Evolutionary conservation across 352 stramenopile genomes (phyloP).

Genomic region (Globisporangium cystogenes): DNA sequence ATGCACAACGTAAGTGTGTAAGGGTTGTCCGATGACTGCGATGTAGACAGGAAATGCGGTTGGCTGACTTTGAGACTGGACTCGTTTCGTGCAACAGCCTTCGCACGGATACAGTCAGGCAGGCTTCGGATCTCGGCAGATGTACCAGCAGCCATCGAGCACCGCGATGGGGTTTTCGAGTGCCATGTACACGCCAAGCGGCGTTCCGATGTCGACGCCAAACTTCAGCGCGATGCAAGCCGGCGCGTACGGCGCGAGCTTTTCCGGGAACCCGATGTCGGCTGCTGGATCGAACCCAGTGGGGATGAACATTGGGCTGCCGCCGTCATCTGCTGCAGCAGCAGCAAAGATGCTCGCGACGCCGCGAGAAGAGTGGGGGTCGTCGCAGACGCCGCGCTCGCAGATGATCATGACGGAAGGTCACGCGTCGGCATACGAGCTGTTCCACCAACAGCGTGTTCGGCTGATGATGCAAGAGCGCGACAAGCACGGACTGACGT

Average conservation of each 20-base stretch:
- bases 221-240: constrained; percentile 24
- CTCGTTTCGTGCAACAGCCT: background rate
- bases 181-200: constrained; percentile 2
- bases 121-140: constrained; percentile 5
- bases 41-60: background rate
- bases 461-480: constrained; percentile 82
- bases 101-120: constrained; percentile 6
- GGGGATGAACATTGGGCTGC: constrained; percentile 23
- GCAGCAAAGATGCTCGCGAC: constrained; percentile 54
- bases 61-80: background rate
- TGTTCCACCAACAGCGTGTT: constrained; percentile 84
- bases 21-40: background rate
- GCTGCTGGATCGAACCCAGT: background rate
- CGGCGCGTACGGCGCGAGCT: constrained; percentile 12
- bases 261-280: constrained; percentile 10
- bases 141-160: constrained; percentile 9
- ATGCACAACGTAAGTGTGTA: constrained; percentile 11
- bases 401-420: constrained; percentile 80
- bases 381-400: constrained; percentile 76
- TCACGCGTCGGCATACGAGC: constrained; percentile 77
- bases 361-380: constrained; percentile 82
- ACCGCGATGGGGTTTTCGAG: constrained; percentile 1
- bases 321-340: constrained; percentile 30
- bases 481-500: constrained; percentile 70
- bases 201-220: constrained; percentile 18